Evolutionary conservation across 2,329 filamentous ascomycete genomes (phyloP).

Genomic region (Fusarium palustre): DNA sequence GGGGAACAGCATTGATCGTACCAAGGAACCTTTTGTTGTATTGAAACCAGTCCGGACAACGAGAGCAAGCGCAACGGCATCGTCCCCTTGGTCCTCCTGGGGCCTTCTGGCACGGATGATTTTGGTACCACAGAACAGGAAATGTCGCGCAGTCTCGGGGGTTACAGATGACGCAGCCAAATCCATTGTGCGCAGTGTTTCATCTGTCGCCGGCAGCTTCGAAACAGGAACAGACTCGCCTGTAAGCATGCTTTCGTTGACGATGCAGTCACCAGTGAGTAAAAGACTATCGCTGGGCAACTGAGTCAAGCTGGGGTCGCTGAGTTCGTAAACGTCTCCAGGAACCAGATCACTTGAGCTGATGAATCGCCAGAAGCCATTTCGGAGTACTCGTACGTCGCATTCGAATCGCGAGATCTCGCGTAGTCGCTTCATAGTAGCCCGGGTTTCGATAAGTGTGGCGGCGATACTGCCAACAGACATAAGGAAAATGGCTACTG

Average conservation of each 20-base stretch:
- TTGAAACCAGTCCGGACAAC: slow-evolving; percentile 96
- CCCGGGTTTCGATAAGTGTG: slow-evolving; percentile 89
- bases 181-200: slow-evolving; percentile 80
- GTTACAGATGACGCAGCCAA: slow-evolving; percentile 84
- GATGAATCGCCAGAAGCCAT: slow-evolving; percentile 94
- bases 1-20: slow-evolving; percentile 97
- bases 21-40: slow-evolving; percentile 94
- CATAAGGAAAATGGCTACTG: slow-evolving; percentile 92
- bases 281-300: slow-evolving; percentile 94
- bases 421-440: slow-evolving; percentile 89
- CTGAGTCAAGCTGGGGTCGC: slow-evolving; percentile 87
- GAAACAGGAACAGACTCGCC: slow-evolving; percentile 97
- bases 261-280: slow-evolving; percentile 93
- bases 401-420: slow-evolving; percentile 97
- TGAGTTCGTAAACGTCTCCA: slow-evolving; percentile 96
- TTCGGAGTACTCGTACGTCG: slow-evolving; percentile 90
- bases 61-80: slow-evolving; percentile 91
- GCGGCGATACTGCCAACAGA: slow-evolving; percentile 91
- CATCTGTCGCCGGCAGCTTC: slow-evolving; percentile 85
- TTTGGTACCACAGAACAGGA: slow-evolving; percentile 95
- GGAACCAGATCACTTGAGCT: slow-evolving; percentile 90
- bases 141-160: slow-evolving; percentile 85
- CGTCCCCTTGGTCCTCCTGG: slow-evolving; percentile 85
- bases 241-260: slow-evolving; percentile 99
- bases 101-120: slow-evolving; percentile 91